Evolutionary conservation across 495 filamentous ascomycete species (phyloP).

Genomic region (Penicillium flavigenum): DNA sequence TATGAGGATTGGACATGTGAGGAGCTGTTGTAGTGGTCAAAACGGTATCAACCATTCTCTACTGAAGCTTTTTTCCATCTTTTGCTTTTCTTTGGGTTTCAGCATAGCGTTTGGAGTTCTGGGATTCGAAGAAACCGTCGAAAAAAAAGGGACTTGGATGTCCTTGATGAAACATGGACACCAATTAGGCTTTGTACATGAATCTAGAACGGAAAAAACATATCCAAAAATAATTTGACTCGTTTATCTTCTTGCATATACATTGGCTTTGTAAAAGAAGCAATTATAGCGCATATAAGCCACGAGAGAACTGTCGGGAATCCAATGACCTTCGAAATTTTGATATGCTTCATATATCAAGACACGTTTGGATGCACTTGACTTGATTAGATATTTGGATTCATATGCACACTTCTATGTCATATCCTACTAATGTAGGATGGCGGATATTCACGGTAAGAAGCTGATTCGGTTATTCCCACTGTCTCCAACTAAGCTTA

Average conservation of each 20-base stretch:
- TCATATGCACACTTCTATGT: background rate
- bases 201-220: slow-evolving; percentile 20
- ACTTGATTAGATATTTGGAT: too few relatives aligned
- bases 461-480: background rate
- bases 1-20: slow-evolving; percentile 99
- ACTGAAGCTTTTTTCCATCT: slow-evolving; percentile 15
- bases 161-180: slow-evolving; percentile 14
- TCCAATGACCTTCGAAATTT: background rate
- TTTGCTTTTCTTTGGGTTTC: slow-evolving; percentile 30
- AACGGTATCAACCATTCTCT: slow-evolving; percentile 6
- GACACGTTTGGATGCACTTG: background rate
- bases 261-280: background rate
- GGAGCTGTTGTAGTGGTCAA: slow-evolving; percentile 63
- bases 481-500: background rate
- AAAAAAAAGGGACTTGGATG: slow-evolving; percentile 13
- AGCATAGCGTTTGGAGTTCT: slow-evolving; percentile 50
- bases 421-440: background rate
- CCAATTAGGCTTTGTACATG: slow-evolving; percentile 21
- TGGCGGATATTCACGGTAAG: background rate
- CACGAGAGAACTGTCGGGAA: slow-evolving; percentile 13
- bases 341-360: background rate
- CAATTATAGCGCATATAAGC: slow-evolving; percentile 11
- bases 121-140: slow-evolving; percentile 23
- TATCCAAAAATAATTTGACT: slow-evolving; percentile 24
- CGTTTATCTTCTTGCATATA: slow-evolving; percentile 6